Evolutionary conservation across 306 rosid species (phyloP).

Genomic region (Quercus glauca): DNA sequence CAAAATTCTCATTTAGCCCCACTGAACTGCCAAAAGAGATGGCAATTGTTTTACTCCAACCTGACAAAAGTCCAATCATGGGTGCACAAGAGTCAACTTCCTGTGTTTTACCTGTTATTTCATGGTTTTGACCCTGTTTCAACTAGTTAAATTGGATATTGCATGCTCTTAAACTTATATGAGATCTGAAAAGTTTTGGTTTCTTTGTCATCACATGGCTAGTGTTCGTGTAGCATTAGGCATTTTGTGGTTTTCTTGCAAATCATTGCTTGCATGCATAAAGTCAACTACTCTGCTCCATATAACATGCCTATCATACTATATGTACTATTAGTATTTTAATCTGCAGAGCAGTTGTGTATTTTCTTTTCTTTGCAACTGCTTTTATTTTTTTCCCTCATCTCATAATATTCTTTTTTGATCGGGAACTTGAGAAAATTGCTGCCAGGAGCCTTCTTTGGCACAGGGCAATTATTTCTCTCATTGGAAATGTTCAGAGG

Average conservation of each 20-base stretch:
- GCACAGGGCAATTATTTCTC: conserved; percentile 85
- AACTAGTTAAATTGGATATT: too few species aligned
- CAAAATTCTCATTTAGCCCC: too few species aligned
- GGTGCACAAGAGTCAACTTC: too few species aligned
- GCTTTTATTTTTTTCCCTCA: neutral
- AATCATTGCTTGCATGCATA: conserved; percentile 2
- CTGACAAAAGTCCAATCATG: too few species aligned
- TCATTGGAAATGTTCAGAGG: conserved; percentile 89
- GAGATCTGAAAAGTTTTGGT: neutral
- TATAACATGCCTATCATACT: neutral
- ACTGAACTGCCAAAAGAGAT: too few species aligned
- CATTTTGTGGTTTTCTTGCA: neutral
- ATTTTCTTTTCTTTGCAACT: neutral
- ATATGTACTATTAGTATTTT: conserved; percentile 2
- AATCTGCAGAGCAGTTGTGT: neutral
- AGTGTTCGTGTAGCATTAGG: neutral
- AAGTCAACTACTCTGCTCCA: neutral
- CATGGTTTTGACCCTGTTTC: neutral
- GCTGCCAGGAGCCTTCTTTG: conserved; percentile 86
- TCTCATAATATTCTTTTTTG: conserved; percentile 23
- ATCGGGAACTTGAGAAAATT: conserved; percentile 83
- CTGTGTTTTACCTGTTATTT: too few species aligned
- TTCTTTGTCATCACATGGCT: too few species aligned
- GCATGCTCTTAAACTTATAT: too few species aligned
- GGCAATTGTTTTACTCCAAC: too few species aligned